Conservation (phyloP, 1,284 basidiomycete species). For the Cryptococcus amylolentus region DNA sequence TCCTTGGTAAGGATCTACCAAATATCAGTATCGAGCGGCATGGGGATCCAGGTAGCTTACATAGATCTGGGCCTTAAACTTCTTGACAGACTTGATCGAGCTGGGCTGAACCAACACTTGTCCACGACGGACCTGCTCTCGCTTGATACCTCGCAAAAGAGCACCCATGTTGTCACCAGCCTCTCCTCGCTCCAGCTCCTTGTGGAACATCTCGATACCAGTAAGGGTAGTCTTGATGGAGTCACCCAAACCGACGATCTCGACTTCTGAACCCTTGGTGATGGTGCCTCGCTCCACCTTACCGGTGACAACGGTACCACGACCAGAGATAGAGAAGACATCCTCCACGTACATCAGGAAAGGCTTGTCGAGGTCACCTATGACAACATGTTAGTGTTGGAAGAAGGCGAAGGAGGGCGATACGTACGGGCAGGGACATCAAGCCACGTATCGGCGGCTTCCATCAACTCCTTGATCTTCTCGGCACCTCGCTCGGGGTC, state of each 20-base stretch:
- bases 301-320: constrained; percentile 97
- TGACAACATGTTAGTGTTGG: neutral
- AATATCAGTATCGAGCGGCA: constrained; percentile 3
- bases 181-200: constrained; percentile 96
- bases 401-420: neutral
- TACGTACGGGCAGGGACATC: constrained; percentile 82
- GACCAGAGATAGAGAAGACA: constrained; percentile 96
- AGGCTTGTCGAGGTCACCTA: constrained; percentile 93
- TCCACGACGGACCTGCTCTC: constrained; percentile 91
- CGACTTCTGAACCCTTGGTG: constrained; percentile 89
- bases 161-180: constrained; percentile 99
- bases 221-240: constrained; percentile 90
- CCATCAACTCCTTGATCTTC: constrained; percentile 81
- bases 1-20: constrained; percentile 85
- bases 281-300: constrained; percentile 94
- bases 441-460: constrained; percentile 90
- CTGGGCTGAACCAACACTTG: constrained; percentile 88
- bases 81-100: constrained; percentile 90
- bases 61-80: constrained; percentile 90
- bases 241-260: constrained; percentile 84
- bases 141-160: constrained; percentile 93
- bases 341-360: constrained; percentile 98
- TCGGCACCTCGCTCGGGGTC: constrained; percentile 71
- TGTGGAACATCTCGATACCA: constrained; percentile 99
- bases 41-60: constrained; percentile 50